phyloP scores from a whole-genome alignment of 768 basidiomycete genomes.

The Hemileccinum impolitum region DNA sequence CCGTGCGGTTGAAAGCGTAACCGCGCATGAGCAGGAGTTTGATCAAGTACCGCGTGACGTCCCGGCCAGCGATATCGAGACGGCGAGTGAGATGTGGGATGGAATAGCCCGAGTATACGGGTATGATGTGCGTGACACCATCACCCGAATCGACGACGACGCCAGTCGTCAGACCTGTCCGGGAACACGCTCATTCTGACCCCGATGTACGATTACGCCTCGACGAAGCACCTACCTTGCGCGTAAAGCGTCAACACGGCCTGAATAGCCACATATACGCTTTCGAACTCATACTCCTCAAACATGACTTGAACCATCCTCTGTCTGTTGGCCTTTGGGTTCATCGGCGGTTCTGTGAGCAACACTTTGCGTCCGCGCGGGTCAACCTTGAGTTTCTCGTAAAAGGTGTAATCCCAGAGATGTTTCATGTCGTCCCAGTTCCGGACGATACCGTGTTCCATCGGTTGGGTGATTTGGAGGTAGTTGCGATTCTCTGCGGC shows the following conservation, averaged over 20 bases:
- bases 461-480: constrained; percentile 94
- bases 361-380: constrained; percentile 85
- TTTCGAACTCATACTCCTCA: constrained; percentile 94
- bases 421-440: constrained; percentile 99
- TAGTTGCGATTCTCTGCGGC: constrained; percentile 92
- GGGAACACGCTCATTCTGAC: not conserved
- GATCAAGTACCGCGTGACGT: constrained; percentile 98
- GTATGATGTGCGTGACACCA: constrained; percentile 98
- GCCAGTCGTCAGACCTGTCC: constrained; percentile 89
- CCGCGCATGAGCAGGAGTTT: constrained; percentile 99
- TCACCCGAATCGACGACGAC: constrained; percentile 99
- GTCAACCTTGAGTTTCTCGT: constrained; percentile 90
- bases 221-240: constrained; percentile 63
- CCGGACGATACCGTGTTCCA: constrained; percentile 98
- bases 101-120: constrained; percentile 95
- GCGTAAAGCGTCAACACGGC: constrained; percentile 98
- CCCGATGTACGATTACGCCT: not conserved
- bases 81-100: constrained; percentile 93
- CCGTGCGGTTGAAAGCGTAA: constrained; percentile 99
- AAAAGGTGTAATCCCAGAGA: constrained; percentile 98
- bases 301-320: constrained; percentile 99
- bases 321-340: constrained; percentile 89
- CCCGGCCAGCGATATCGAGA: constrained; percentile 95
- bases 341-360: constrained; percentile 99
- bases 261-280: constrained; percentile 97